These are phyloP conservation scores for Adansonia madagascariensis DNA, from an alignment of 441 rosid species.

Conservation along the genomic window DNA sequence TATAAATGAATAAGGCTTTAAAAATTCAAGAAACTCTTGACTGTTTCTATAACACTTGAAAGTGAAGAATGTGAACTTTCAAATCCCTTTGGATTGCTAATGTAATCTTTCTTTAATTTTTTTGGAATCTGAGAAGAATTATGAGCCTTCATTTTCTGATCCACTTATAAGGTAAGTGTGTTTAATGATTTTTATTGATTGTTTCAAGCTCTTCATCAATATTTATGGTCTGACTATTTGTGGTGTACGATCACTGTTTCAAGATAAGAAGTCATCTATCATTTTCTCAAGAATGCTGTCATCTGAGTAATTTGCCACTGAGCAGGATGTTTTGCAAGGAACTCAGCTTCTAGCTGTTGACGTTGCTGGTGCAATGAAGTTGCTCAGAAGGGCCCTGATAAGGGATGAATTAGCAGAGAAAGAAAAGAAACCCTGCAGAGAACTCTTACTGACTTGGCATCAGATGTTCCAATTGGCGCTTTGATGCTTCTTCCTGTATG, in stretches of 20 bases:
- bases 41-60: too few species aligned
- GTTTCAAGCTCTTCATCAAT: background rate
- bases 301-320: conserved; percentile 28
- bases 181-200: background rate
- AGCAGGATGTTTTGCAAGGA: conserved; percentile 97
- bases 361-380: conserved; percentile 75
- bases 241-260: conserved; percentile 15
- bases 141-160: background rate
- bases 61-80: too few species aligned
- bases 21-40: too few species aligned
- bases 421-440: conserved; percentile 80
- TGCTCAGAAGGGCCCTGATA: conserved; percentile 70
- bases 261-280: conserved; percentile 11
- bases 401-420: conserved; percentile 90
- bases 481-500: conserved; percentile 99
- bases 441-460: conserved; percentile 89
- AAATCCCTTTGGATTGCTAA: background rate
- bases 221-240: background rate
- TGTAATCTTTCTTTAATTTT: background rate
- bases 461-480: conserved; percentile 88
- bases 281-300: background rate
- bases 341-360: conserved; percentile 94
- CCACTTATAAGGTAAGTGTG: background rate
- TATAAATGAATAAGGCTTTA: too few species aligned
- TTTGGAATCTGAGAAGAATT: background rate